Base-by-base conservation (phyloP, 768 basidiomycete species). In the Tephrocybe sp. region DNA sequence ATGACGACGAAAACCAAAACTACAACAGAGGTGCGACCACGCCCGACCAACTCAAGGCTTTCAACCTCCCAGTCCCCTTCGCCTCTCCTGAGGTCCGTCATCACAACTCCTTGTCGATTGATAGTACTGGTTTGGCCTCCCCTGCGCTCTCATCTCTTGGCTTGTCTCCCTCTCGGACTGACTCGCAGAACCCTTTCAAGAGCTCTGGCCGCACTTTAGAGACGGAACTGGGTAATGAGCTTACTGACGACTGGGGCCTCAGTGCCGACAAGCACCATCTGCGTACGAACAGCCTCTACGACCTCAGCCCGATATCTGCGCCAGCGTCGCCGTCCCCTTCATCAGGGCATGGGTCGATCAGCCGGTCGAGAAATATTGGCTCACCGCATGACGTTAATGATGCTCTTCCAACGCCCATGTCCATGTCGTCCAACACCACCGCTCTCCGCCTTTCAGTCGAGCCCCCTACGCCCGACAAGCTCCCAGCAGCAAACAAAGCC, bases 181-280 rank as follows among this genome's bases (percentile, higher is more conserved):
- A 48, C 19, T 57, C 61, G 34, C 52, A 64, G 41, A 58, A 57
- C 42, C 47, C 58, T 23, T 55, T 59, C 27, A 46, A 59, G 15
- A 40, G 58, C 24, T 38, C 58, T 13, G 59, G 60, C 16, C 66
- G 60, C 15, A 73, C 80, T 2, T 71, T 86, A 1, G 78, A 78
- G 47, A 75, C 73, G 45, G 84, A 88, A 63, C 71, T 90, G 1
- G 82, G 78, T 23, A 73, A 69, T 48, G 76, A 80, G 57, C 72
- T 78, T 16, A 72, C 71, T 3, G 72, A 74, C 13, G 74, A 74
- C 52, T 78, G 74, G 65, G 57, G 65, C 29, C 58, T 58, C 12
- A 64, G 65, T 43, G 57, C 64, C 13, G 65, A 61, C 16, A 70
- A 72, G 43, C 65, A 71, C 52, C 82, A 79, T 52, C 65, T 79